A percentile compares a stretch with the other conserved stretches of the same genome.
phyloP scores from a whole-genome alignment of 306 rosid genomes.

The Erythrophleum fordii region DNA sequence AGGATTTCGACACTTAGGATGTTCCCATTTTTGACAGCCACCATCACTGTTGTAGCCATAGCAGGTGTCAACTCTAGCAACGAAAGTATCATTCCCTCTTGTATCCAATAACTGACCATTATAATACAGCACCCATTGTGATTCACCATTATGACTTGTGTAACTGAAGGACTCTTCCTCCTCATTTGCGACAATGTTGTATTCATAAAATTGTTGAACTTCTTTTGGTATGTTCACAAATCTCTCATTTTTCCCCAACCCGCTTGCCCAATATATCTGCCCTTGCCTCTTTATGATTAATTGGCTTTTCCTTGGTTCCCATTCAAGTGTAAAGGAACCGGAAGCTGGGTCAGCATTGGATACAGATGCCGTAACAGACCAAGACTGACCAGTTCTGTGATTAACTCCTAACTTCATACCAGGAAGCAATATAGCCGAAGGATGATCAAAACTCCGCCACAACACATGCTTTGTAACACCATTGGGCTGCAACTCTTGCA shows the following conservation, averaged over 20 bases:
- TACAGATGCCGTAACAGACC: neutral
- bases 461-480: neutral
- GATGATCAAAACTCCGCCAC: constrained; percentile 39
- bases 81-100: neutral
- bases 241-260: neutral
- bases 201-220: neutral
- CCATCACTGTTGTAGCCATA: constrained; percentile 21
- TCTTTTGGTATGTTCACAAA: neutral
- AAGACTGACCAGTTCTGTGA: neutral
- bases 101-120: constrained; percentile 19
- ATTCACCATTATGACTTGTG: neutral
- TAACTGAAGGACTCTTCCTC: constrained; percentile 26
- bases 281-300: neutral
- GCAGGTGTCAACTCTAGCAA: constrained; percentile 12
- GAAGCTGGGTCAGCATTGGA: neutral
- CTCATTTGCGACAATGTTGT: neutral
- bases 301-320: neutral
- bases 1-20: constrained; percentile 18
- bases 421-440: neutral
- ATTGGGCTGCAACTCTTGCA: constrained; percentile 6
- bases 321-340: neutral
- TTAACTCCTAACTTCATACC: constrained; percentile 4
- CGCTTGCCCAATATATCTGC: neutral
- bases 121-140: constrained; percentile 11
- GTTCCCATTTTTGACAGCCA: constrained; percentile 18